Evolutionary conservation across 129 eudicot species (phyloP), one percentile per base, ranked within the genome.

Genomic region (Arctium minus): DNA sequence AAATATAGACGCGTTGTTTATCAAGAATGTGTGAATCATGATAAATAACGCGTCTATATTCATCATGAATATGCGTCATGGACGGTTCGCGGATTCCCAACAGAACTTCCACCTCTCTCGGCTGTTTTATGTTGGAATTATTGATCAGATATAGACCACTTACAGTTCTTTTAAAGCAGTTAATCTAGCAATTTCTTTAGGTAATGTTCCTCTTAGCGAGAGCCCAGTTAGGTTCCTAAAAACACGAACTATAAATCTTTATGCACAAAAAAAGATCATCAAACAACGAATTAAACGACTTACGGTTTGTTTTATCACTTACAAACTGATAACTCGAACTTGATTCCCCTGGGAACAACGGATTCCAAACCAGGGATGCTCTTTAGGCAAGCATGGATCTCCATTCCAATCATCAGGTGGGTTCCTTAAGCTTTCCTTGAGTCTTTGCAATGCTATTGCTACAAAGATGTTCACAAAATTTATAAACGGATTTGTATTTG

Each of bases 311-410:
- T 64, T 37, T 70, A 10, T 27, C 15, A 89, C 97, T 93, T 88
- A 96, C 99, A 96, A 73, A 76, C 97, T 82, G 64, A 83, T 13
- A 73, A 96, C 82, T 27, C 97, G 90, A 65, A 80, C 44, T 35
- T 80, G 73, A 18, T 82, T 78, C 37, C 81, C 79, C n/a, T 81
- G 69, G 0, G 90, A 79, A 84, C 99, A 96, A 0, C 79, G 18
- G 39, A 96, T 85, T 80, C 98, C 98, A n/a, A 86, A 85, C 99
- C 99, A 96, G 0, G 92, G 73, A 78, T 91, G 83, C 60, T 48
- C 82, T 80, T 62, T 82, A 22, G 99, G 99, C 79, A 93, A 79
- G 81, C 99, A 96, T 37, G 99, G 99, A 92, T 96, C 99, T 69
- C 97, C 99, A 11, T 10, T 65, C 99, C 99, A 96, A 84, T 93